phyloP scores from a whole-genome alignment of 2,329 filamentous ascomycete species.

The Trichoderma cornu-damae region DNA sequence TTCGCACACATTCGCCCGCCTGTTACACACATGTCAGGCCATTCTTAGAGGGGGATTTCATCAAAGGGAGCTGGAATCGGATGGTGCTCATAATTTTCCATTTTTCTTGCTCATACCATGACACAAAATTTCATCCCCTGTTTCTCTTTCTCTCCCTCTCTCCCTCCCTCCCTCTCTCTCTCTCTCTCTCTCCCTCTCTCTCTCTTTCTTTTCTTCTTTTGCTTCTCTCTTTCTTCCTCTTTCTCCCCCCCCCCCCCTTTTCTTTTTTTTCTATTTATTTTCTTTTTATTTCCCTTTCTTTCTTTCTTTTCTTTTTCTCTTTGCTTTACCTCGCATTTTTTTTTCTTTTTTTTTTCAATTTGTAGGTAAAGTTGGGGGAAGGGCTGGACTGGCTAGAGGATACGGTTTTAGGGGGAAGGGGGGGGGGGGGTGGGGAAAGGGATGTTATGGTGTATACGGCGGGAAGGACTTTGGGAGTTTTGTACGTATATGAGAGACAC shows the following conservation, averaged over 20 bases:
- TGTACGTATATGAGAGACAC: conserved; percentile 7
- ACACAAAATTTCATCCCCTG: neutral
- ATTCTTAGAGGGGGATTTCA: conserved; percentile 13
- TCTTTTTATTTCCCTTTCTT: neutral
- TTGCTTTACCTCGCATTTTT: neutral
- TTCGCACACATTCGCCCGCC: neutral
- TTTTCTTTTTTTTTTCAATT: neutral
- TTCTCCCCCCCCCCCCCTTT: too few relatives aligned
- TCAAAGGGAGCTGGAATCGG: conserved; percentile 13
- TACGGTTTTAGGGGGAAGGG: too few relatives aligned
- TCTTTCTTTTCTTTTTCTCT: neutral
- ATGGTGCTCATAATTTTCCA: neutral
- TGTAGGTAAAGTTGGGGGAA: neutral
- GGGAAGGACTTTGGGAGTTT: conserved; percentile 3
- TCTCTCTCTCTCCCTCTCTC: neutral
- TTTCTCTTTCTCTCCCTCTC: neutral
- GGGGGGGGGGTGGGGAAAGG: too few relatives aligned
- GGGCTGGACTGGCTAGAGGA: neutral
- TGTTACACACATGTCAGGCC: neutral
- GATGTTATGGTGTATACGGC: conserved; percentile 7
- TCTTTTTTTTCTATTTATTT: too few relatives aligned
- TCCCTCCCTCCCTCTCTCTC: too few relatives aligned
- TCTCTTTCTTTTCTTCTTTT: neutral
- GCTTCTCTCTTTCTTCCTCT: neutral
- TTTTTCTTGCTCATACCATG: neutral